Conservation (phyloP, 805 yeast genomes). For the Starmerella stigmatis region DNA sequence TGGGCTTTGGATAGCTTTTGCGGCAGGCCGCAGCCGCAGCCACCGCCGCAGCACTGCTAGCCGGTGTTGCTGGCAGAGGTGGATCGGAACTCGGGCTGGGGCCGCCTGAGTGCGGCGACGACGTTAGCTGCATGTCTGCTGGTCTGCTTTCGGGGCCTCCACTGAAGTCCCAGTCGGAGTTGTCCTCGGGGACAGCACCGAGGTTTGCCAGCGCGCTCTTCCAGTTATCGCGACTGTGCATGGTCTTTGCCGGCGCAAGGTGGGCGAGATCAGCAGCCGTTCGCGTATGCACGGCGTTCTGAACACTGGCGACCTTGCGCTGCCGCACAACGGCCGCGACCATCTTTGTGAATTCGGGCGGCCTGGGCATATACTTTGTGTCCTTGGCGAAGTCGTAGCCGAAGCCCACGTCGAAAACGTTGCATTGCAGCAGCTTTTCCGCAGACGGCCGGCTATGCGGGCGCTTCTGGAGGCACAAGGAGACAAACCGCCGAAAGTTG, state of each 20-base stretch:
- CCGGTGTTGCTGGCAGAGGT: background rate
- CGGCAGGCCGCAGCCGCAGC: no score
- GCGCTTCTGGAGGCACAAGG: slow-evolving; percentile 54
- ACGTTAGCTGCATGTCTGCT: background rate
- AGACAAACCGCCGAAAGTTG: slow-evolving; percentile 44
- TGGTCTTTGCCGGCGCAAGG: slow-evolving; percentile 25
- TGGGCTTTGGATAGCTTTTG: no score
- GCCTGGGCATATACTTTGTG: background rate
- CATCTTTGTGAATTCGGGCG: background rate
- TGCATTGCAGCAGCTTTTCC: slow-evolving; percentile 39
- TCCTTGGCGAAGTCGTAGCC: slow-evolving; percentile 21
- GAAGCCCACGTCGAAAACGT: background rate
- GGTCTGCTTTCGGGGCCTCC: no score
- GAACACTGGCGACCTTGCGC: background rate
- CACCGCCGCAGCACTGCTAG: no score
- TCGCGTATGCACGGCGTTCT: background rate
- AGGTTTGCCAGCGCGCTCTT: slow-evolving; percentile 15
- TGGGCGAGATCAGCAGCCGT: slow-evolving; percentile 32
- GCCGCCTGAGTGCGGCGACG: background rate
- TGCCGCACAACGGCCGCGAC: background rate
- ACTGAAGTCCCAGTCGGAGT: background rate
- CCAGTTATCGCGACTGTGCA: slow-evolving; percentile 42
- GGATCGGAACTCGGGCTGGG: background rate
- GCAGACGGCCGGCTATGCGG: slow-evolving; percentile 60
- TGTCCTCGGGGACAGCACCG: background rate